Percentiles rank a stretch among this genome's conserved stretches.
phyloP scores from a whole-genome alignment of 306 rosid genomes.

The Cajanus cajan region DNA sequence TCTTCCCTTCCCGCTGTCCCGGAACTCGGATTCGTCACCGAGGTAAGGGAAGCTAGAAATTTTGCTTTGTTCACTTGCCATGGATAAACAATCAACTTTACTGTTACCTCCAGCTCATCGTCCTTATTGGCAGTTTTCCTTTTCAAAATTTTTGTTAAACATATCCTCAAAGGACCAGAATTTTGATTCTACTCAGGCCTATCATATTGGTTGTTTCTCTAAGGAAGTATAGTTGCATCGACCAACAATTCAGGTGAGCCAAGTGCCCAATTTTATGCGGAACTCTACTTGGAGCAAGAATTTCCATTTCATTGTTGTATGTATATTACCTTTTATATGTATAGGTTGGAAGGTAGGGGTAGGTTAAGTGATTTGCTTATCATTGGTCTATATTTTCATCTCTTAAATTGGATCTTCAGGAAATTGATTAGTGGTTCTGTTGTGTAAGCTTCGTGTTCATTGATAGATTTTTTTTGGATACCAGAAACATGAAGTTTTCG shows the following conservation, averaged over 20 bases:
- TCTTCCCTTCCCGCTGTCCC: too few relatives aligned
- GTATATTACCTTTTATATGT: background rate
- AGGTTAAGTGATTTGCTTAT: background rate
- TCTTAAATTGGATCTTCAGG: conserved; percentile 11
- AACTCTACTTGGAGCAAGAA: conserved; percentile 12
- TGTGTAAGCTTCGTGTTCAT: conserved; percentile 12
- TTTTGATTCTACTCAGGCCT: conserved; percentile 48
- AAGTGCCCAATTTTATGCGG: background rate
- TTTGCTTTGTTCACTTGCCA: too few relatives aligned
- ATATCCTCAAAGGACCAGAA: conserved; percentile 52
- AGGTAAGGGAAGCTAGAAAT: too few relatives aligned
- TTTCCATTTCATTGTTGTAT: conserved; percentile 12
- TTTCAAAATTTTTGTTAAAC: conserved; percentile 38
- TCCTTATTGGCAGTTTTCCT: conserved; percentile 66
- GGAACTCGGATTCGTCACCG: too few relatives aligned
- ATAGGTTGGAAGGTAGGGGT: background rate
- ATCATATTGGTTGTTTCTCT: conserved; percentile 69
- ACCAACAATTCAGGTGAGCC: conserved; percentile 24
- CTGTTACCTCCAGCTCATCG: conserved; percentile 71
- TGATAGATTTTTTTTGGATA: background rate
- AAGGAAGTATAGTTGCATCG: conserved; percentile 46
- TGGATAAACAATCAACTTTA: conserved; percentile 63
- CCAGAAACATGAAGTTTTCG: background rate
- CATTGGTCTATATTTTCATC: background rate
- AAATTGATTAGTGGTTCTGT: background rate